phyloP scores from a whole-genome alignment of 371 early-diverging fungal genomes.

The Mortierella sp. region DNA sequence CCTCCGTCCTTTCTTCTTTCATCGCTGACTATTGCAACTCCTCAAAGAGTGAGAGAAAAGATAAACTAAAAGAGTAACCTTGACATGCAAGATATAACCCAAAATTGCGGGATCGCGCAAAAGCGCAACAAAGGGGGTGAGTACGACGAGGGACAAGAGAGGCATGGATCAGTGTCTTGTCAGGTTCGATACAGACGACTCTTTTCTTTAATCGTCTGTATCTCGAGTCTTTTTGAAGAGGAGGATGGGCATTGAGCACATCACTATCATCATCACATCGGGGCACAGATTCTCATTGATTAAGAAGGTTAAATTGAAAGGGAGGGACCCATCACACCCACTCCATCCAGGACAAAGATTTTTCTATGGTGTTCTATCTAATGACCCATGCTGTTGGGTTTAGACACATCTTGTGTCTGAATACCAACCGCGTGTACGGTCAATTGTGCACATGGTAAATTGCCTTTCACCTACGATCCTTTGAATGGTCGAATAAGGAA shows the following conservation, averaged over 20 bases:
- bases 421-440: background rate
- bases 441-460: background rate
- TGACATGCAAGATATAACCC: background rate
- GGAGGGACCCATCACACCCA: too few relatives aligned
- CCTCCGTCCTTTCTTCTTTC: background rate
- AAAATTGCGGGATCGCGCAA: slow-evolving; percentile 1
- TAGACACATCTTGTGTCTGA: background rate
- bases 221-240: background rate
- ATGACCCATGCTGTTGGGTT: background rate
- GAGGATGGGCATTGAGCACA: background rate
- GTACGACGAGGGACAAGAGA: background rate
- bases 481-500: background rate
- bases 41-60: background rate
- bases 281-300: too few relatives aligned
- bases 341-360: too few relatives aligned
- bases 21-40: background rate
- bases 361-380: too few relatives aligned
- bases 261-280: background rate
- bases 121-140: background rate
- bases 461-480: background rate
- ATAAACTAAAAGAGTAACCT: background rate
- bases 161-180: background rate
- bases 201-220: background rate
- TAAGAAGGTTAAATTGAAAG: too few relatives aligned
- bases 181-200: background rate